phyloP scores from a whole-genome alignment of 495 filamentous ascomycete species.

The Aspergillus baeticus region DNA sequence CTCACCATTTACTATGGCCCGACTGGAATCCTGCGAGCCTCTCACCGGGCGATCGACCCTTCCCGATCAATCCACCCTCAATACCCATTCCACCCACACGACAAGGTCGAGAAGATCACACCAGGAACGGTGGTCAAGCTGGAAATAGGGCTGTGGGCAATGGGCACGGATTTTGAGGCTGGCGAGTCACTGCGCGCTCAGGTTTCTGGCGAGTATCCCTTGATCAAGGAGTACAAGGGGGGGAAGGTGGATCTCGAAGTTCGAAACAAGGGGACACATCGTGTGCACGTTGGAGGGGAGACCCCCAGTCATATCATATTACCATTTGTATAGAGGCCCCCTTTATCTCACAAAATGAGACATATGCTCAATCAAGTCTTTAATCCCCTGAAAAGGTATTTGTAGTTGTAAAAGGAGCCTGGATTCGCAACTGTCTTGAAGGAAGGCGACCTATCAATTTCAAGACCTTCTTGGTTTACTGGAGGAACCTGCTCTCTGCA shows the following conservation, averaged over 20 bases:
- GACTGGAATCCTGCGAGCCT: slow-evolving; percentile 34
- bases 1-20: slow-evolving; percentile 30
- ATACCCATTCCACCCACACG: slow-evolving; percentile 36
- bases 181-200: slow-evolving; percentile 29
- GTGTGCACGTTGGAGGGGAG: slow-evolving; percentile 32
- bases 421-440: too few relatives aligned
- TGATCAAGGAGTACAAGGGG: slow-evolving; percentile 33
- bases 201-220: slow-evolving; percentile 36
- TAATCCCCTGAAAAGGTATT: too few relatives aligned
- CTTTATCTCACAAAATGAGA: too few relatives aligned
- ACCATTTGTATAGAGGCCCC: slow-evolving; percentile 36
- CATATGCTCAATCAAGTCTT: too few relatives aligned
- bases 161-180: slow-evolving; percentile 31
- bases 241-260: slow-evolving; percentile 30
- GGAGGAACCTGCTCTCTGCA: too few relatives aligned
- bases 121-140: slow-evolving; percentile 32
- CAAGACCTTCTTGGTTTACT: too few relatives aligned
- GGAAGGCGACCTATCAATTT: too few relatives aligned
- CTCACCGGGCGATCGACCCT: slow-evolving; percentile 32
- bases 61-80: slow-evolving; percentile 24
- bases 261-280: slow-evolving; percentile 36
- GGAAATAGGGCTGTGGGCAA: slow-evolving; percentile 34
- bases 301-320: slow-evolving; percentile 34
- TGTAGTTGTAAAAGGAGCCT: too few relatives aligned
- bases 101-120: slow-evolving; percentile 31